Evolutionary conservation across 495 filamentous ascomycete species (phyloP).

Genomic region (Hypoxylon perforatum): DNA sequence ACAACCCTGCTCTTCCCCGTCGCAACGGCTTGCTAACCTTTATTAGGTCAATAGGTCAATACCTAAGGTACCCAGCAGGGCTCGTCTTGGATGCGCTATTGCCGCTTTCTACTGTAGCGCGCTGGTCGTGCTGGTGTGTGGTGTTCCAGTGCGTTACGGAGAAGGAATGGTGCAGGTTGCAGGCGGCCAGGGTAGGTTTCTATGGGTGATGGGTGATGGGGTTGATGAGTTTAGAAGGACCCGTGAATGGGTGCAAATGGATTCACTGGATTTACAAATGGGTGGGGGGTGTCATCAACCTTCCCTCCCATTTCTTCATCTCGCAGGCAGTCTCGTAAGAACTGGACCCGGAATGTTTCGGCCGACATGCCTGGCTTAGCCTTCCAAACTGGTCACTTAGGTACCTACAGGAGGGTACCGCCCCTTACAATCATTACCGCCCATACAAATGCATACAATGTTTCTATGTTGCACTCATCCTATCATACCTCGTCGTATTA

Average conservation of each 20-base stretch:
- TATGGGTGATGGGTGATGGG: constrained; percentile 3
- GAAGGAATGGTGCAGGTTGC: constrained; percentile 31
- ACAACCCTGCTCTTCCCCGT: constrained; percentile 22
- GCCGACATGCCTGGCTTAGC: constrained; percentile 32
- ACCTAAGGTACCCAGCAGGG: constrained; percentile 13
- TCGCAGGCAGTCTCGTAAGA: constrained; percentile 13
- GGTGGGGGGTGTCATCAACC: constrained; percentile 21
- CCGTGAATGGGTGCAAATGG: too few relatives aligned
- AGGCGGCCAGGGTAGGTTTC: constrained; percentile 1
- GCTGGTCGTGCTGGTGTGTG: constrained; percentile 6
- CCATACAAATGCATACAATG: too few relatives aligned
- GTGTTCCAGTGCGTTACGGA: constrained; percentile 23
- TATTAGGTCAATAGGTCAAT: constrained; percentile 10
- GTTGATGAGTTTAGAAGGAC: not conserved
- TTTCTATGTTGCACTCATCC: too few relatives aligned
- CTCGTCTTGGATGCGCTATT: constrained; percentile 41
- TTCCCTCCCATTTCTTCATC: constrained; percentile 24
- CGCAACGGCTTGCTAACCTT: constrained; percentile 14
- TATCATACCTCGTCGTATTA: too few relatives aligned
- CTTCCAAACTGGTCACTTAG: constrained; percentile 6
- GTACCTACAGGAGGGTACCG: constrained; percentile 13
- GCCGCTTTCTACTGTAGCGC: constrained; percentile 27
- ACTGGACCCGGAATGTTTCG: constrained; percentile 35
- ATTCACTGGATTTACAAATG: too few relatives aligned
- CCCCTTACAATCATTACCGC: too few relatives aligned